Base-by-base conservation (phyloP, 495 filamentous ascomycete species). In the Penicillium malachiteum region DNA sequence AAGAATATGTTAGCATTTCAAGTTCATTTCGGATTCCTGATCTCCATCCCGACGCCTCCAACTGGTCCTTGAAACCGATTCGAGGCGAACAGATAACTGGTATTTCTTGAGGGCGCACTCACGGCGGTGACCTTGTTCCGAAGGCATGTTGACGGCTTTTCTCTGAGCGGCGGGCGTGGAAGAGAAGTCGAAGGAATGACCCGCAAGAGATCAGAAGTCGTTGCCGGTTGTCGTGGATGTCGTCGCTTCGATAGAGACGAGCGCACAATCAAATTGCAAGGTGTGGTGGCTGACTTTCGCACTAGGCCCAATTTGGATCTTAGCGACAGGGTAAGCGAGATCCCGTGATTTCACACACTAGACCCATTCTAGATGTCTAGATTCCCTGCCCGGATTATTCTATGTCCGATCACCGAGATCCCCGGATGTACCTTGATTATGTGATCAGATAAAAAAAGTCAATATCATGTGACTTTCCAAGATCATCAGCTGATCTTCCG, bases 71-170 rank as follows among this genome's bases (percentile, higher is more conserved):
- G 32, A 21, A 52, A 17, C 38, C 43, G 31, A 16, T 56, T 49
- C 48, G 14, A 58, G 47, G 42, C 33, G 30, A 35, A 52, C 48
- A 50, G 48, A 52, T 52, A 43, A 57, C 39, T 17, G 39, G 33
- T 14, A 32, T 39, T 39, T 52, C 39, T 49, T 58, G 42, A 40
- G 58, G 60, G 57, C 56, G 56, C 56, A 86, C 88, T 89, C 79
- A 91, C 89, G 82, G 83, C 87, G 84, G 82, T 91, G 87, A 80
- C 88, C 88, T 66, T 86, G 77, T 85, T 88, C 87, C 68, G 85
- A 84, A 85, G 86, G 83, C 88, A 92, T 92, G 74, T 81, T 89
- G 85, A 78, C 77, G 67, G 70, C 63, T 68, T 61, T 70, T 71
- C 67, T 73, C 73, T 76, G 72, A 74, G 70, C 67, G 69, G 70